These are phyloP conservation scores for Luffa acutangula DNA, from an alignment of 306 rosid genomes.

Conservation along the genomic window DNA sequence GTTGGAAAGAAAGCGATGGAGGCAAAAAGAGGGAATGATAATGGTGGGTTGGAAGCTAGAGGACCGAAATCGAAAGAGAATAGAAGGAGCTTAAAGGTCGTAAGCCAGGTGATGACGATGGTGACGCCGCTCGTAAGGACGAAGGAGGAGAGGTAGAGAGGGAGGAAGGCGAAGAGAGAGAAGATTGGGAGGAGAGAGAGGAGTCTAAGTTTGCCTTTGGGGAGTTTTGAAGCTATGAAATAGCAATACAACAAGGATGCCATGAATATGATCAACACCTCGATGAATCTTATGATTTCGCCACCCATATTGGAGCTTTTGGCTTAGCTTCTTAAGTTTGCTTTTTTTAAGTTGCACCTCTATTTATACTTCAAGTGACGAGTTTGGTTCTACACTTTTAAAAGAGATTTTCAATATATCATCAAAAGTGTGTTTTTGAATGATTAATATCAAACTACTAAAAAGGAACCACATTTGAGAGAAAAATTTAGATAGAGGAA, in stretches of 20 bases:
- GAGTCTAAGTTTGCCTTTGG: constrained; percentile 20
- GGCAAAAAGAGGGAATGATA: constrained; percentile 17
- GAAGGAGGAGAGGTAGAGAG: constrained; percentile 15
- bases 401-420: too few species aligned
- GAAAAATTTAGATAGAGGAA: too few species aligned
- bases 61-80: constrained; percentile 23
- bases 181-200: constrained; percentile 22
- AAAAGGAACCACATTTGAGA: too few species aligned
- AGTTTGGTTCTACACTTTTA: not conserved
- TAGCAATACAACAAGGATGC: constrained; percentile 12
- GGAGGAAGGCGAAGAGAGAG: constrained; percentile 16
- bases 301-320: not conserved
- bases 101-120: constrained; percentile 24
- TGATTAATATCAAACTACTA: too few species aligned
- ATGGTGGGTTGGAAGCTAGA: constrained; percentile 13
- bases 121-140: constrained; percentile 16
- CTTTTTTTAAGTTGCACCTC: not conserved
- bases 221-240: constrained; percentile 19
- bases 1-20: constrained; percentile 21
- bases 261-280: constrained; percentile 15
- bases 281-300: constrained; percentile 11
- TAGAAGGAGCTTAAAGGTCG: constrained; percentile 25
- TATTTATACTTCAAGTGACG: not conserved
- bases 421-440: too few species aligned
- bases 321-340: not conserved